Evolutionary conservation across 768 basidiomycete genomes (phyloP), one percentile per base, ranked within the genome.

Genomic region (Aureoboletus auriporus): DNA sequence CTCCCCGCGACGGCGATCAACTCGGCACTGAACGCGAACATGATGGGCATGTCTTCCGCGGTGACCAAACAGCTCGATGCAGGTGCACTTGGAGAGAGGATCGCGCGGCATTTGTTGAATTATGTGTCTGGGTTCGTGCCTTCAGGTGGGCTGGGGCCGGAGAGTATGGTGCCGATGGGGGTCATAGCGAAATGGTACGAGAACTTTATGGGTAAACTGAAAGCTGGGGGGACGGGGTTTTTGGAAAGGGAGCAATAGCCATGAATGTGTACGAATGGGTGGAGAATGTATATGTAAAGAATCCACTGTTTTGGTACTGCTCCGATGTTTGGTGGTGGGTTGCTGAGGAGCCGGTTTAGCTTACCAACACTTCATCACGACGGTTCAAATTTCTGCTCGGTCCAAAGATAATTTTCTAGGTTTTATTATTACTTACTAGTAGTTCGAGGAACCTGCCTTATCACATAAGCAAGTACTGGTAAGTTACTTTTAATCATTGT

Each of bases 161-260:
- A 83, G 40, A 72, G 74, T 17, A 63, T 73, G 51, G 70, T 89
- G 3, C 84, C 84, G 8, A 78, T 90, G 76, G 73, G 69, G 39
- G 45, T 84, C 27, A 73, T 89, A 27, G 73, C 71, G 43, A 82
- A 71, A 56, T 89, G 87, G 87, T 88, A 87, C 60, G 86, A 89
- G 35, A 77, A 35, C 47, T 83, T 89, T 57, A 50, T 77, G 53
- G 60, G 62, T 8, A 89, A 89, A 60, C 59, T 87, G 33, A 75
- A 68, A 55, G 75, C 75, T 5, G 76, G 75, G 0, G 86, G 87
- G 2, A 59, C 75, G 4, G 79, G 68, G 5, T 89, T 88, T 64
- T 69, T 89, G 67, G 84, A 87, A 20, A 63, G 58, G 45, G 61
- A 49, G 33, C 50, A 49, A 14, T 63, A 45, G 23, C 11, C 10